Percentiles rank a stretch among this genome's conserved stretches.
These are phyloP conservation scores for Trametes sanguinea DNA, from an alignment of 768 basidiomycete genomes.

Conservation along the genomic window DNA sequence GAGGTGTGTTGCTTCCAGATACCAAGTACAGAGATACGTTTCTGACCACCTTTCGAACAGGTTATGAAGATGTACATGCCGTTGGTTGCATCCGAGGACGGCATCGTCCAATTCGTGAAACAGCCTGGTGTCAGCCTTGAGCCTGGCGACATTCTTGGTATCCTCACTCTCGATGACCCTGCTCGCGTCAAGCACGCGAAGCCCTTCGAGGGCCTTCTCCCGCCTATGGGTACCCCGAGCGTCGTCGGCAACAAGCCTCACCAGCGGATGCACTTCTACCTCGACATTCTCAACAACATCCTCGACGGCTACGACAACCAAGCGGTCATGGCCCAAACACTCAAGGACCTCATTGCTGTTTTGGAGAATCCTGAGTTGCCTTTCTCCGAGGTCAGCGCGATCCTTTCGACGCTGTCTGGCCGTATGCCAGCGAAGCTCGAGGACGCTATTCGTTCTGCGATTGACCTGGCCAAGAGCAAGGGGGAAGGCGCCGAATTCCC, in stretches of 20 bases:
- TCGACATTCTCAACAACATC: slow-evolving; percentile 83
- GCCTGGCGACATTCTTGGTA: slow-evolving; percentile 96
- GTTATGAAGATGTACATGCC: slow-evolving; percentile 99
- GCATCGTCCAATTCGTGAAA: slow-evolving; percentile 93
- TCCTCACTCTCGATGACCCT: slow-evolving; percentile 94
- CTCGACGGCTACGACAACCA: slow-evolving; percentile 97
- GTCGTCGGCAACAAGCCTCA: slow-evolving; percentile 89
- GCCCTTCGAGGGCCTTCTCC: slow-evolving; percentile 94
- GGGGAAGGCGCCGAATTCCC: slow-evolving; percentile 86
- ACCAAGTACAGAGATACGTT: background rate
- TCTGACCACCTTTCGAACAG: slow-evolving; percentile 36
- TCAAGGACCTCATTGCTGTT: slow-evolving; percentile 84
- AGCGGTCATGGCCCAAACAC: slow-evolving; percentile 79
- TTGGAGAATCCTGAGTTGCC: slow-evolving; percentile 87
- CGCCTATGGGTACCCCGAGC: slow-evolving; percentile 81
- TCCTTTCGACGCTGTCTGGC: slow-evolving; percentile 86
- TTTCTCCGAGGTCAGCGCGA: slow-evolving; percentile 80
- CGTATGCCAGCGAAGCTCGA: slow-evolving; percentile 93
- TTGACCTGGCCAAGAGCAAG: slow-evolving; percentile 77
- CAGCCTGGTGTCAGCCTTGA: slow-evolving; percentile 97
- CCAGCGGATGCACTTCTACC: slow-evolving; percentile 76
- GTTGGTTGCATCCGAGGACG: slow-evolving; percentile 90
- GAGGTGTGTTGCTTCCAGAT: slow-evolving; percentile 53
- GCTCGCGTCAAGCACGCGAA: slow-evolving; percentile 96
- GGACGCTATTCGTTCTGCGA: slow-evolving; percentile 73